phyloP scores from a whole-genome alignment of 768 basidiomycete genomes.

The Aureoboletus auriporus region DNA sequence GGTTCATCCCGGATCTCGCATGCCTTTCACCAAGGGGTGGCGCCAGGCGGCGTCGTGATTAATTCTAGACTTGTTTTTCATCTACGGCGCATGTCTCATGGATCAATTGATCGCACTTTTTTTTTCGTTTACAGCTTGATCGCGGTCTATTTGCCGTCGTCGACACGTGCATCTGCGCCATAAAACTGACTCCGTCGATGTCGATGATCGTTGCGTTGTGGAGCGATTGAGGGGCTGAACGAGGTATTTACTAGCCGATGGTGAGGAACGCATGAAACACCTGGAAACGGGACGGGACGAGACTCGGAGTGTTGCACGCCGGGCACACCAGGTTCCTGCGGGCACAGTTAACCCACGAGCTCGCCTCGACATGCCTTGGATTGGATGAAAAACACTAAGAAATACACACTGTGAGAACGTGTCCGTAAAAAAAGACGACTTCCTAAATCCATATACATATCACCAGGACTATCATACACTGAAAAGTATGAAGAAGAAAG shows the following conservation, averaged over 20 bases:
- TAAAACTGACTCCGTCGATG: not conserved
- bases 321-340: not conserved
- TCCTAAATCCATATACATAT: not conserved
- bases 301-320: not conserved
- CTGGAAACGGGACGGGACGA: too few species aligned
- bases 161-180: slow-evolving; percentile 6
- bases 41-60: slow-evolving; percentile 1
- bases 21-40: not conserved
- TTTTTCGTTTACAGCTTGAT: not conserved
- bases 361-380: not conserved
- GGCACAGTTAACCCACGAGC: not conserved
- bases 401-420: not conserved
- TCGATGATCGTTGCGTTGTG: too few species aligned
- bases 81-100: slow-evolving; percentile 1
- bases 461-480: not conserved
- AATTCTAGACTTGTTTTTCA: not conserved
- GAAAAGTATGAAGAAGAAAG: not conserved
- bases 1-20: slow-evolving; percentile 5
- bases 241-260: not conserved
- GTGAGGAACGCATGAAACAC: not conserved
- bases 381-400: not conserved
- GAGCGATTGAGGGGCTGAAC: too few species aligned
- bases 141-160: not conserved
- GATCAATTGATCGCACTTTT: not conserved
- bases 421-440: not conserved